Evolutionary conservation across 2,329 filamentous ascomycete species (phyloP), one percentile per base, ranked within the genome.

Genomic region (Colletotrichum tabaci): DNA sequence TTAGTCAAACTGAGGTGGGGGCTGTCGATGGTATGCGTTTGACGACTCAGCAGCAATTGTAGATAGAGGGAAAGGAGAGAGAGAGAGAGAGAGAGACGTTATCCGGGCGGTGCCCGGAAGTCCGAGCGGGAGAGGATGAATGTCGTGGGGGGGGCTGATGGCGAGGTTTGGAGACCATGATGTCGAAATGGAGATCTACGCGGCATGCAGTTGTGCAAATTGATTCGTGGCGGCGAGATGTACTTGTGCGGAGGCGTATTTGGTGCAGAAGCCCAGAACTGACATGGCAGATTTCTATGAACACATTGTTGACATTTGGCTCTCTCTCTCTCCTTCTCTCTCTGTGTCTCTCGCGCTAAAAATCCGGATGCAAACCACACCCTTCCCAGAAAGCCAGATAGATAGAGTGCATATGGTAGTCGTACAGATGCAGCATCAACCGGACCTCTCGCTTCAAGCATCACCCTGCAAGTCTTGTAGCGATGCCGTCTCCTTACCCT

Each of bases 381-480:
- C 52, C 30, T 30, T 55, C 38, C 58, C 42, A 61, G 26, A 52
- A 40, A 40, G 15, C 63, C 44, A 21, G 38, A 35, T 49, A 35
- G 26, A 49, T 38, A 35, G 30, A 18, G 18, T 55, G 46, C 62
- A 58, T 73, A 30, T 40, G 61, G 12, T 66, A 53, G 40, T 71
- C 44, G 30, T 71, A 66, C 61, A 71, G 40, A 63, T 35, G 49
- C 23, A 50, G 9, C 1, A 13, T 47, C 40, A 18, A 38, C 10
- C 26, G 26, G 38, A 7, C 38, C n/a, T 23, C 38, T 35, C 58
- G 23, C 30, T 16, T 52, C 42, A 69, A 18, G 69, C 69, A 52
- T 72, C 69, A 18, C 65, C 69, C 35, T 61, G 47, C n/a, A 66
- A 56, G 21, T 70, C 68, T 23, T 70, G 62, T 13, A 52, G n/a